Evolutionary conservation across 306 rosid species (phyloP).

Genomic region (Dryas alaskensis): DNA sequence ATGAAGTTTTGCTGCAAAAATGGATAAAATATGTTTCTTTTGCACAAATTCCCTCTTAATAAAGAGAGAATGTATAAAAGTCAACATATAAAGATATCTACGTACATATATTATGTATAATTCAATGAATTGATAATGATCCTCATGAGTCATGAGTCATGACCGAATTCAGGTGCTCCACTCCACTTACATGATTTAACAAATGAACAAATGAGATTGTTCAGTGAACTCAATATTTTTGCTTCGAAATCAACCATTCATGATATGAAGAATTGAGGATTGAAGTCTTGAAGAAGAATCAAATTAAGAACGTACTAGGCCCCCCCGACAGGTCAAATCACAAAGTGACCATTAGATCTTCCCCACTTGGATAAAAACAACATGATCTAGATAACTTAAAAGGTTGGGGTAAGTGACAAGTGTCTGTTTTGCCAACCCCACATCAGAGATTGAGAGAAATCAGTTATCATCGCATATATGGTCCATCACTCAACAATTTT

Average conservation of each 20-base stretch:
- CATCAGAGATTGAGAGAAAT: neutral
- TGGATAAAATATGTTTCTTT: too few relatives aligned
- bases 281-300: conserved; percentile 13
- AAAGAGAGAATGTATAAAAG: neutral
- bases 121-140: neutral
- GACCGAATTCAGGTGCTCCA: neutral
- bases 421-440: conserved; percentile 29
- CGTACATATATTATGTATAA: neutral
- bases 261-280: neutral
- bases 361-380: conserved; percentile 19
- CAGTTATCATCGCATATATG: too few relatives aligned
- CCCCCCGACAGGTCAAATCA: conserved; percentile 42
- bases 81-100: neutral
- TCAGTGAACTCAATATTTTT: neutral
- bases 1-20: too few relatives aligned
- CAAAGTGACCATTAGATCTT: conserved; percentile 55
- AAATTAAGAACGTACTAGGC: conserved; percentile 6
- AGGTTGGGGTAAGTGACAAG: conserved; percentile 38
- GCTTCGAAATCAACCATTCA: neutral
- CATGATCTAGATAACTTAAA: conserved; percentile 16
- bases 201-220: neutral
- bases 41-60: too few relatives aligned
- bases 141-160: neutral
- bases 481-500: too few relatives aligned
- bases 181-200: conserved; percentile 1